Evolutionary conservation across 306 rosid genomes (phyloP), one percentile per base, ranked within the genome.

Genomic region (Lotus japonicus): DNA sequence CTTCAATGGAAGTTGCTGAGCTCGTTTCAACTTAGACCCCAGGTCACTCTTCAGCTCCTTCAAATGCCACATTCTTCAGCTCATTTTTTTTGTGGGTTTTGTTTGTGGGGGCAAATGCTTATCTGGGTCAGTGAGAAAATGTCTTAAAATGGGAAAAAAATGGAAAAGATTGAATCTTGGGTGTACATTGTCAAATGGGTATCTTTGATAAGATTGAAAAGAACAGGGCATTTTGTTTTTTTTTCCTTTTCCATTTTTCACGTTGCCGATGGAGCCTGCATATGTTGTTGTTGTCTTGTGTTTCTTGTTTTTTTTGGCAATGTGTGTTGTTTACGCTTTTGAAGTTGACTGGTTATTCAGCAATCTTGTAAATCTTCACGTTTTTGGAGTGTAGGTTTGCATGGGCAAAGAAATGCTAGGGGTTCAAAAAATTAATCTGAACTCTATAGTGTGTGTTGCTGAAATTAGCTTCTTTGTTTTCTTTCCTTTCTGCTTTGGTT

Each of bases 21-120:
- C 81, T 80, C 44, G 68, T 80, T 36, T 63, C 81, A 53, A 36
- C 62, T 75, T 77, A 84, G 78, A 83, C 71, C 59, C 50, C 86
- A 85, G 89, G 89, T 86, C 84, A 50, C 13, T 68, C 28, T 68
- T 49, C 23, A 59, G n/a, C n/a, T n/a, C n/a, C n/a, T n/a, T n/a
- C 19, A 1, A 18, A 39, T 53, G 13, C 11, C 13, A 33, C 23
- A 12, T 73, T 64, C 18, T 66, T 57, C 10, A 9, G 43, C 38
- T 23, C 12, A 2, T 6, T 8, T 43, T 50, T 26, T 50, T 13
- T 44, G 23, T 12, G 46, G 72, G 38, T 50, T 65, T 75, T 31
- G 4, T 2, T 26, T 2, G 19, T 38, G 69, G 45, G 46, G 28
- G 0, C 11, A 26, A 26, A 26, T 49, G 33, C 4, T 56, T 42